Evolutionary conservation across 192 early-diverging fungal genomes (phyloP).

Genomic region (Coemansia sp.): DNA sequence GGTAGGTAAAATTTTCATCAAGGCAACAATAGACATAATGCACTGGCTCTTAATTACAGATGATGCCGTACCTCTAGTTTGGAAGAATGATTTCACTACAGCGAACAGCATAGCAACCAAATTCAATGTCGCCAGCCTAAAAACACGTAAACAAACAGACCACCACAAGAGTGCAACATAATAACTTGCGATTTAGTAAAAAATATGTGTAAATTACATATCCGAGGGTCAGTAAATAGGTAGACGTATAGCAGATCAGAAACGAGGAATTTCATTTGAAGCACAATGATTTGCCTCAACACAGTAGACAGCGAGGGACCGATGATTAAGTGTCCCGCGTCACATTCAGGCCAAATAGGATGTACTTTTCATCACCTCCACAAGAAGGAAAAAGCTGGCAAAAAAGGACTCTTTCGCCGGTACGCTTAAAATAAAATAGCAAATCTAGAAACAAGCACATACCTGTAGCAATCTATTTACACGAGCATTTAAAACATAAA

Average conservation of each 20-base stretch:
- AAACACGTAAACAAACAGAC: neutral
- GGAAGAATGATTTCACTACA: neutral
- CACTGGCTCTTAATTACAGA: neutral
- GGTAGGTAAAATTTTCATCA: slow-evolving; percentile 44
- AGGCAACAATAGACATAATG: slow-evolving; percentile 15
- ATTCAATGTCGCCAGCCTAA: neutral
- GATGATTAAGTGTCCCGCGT: slow-evolving; percentile 54
- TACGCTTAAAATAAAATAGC: neutral
- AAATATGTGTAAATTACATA: neutral
- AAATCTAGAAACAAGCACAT: neutral
- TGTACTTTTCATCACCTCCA: slow-evolving; percentile 53
- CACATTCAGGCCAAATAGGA: slow-evolving; percentile 43
- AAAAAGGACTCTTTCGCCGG: neutral
- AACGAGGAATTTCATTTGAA: slow-evolving; percentile 57
- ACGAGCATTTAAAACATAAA: neutral
- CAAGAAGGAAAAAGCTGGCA: slow-evolving; percentile 5
- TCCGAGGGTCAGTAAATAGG: neutral
- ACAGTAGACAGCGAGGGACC: slow-evolving; percentile 56
- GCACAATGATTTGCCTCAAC: slow-evolving; percentile 44
- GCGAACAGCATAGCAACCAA: too few relatives aligned
- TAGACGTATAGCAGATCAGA: slow-evolving; percentile 33
- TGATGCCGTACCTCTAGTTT: neutral
- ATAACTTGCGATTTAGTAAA: neutral
- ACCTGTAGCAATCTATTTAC: neutral
- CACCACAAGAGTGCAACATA: neutral